These are phyloP conservation scores for Bacterosira constricta DNA, from an alignment of 108 stramenopile species.

Conservation along the genomic window DNA sequence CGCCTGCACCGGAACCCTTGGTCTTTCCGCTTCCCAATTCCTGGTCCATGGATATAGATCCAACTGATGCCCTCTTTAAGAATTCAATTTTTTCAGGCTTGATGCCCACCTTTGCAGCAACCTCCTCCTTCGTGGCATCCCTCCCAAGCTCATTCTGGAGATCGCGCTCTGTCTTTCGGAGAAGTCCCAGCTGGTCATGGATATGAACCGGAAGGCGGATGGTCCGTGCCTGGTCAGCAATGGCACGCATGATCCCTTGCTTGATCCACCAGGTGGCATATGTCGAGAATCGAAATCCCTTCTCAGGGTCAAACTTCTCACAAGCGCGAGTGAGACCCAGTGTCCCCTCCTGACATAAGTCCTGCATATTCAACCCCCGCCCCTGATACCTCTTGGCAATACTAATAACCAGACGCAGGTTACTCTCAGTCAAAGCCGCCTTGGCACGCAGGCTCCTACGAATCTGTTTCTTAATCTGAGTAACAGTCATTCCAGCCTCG, in stretches of 20 bases:
- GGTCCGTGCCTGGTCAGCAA: slow-evolving; percentile 90
- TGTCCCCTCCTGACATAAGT: slow-evolving; percentile 95
- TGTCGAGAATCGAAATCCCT: slow-evolving; percentile 95
- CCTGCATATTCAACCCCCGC: slow-evolving; percentile 84
- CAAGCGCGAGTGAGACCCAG: slow-evolving; percentile 91
- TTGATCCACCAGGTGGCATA: slow-evolving; percentile 99
- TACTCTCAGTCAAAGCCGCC: slow-evolving; percentile 83
- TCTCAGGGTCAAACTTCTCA: slow-evolving; percentile 95
- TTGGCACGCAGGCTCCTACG: slow-evolving; percentile 85
- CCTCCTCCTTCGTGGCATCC: slow-evolving; percentile 77
- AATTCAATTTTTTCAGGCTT: slow-evolving; percentile 81
- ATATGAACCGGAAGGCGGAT: slow-evolving; percentile 94
- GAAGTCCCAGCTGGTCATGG: slow-evolving; percentile 76
- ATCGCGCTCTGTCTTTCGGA: slow-evolving; percentile 75
- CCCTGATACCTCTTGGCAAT: slow-evolving; percentile 90
- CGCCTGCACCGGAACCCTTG: slow-evolving; percentile 80
- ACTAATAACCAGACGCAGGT: slow-evolving; percentile 88
- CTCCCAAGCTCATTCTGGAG: slow-evolving; percentile 74
- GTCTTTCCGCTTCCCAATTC: slow-evolving; percentile 66
- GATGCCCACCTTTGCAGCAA: slow-evolving; percentile 65
- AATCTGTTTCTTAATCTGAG: slow-evolving; percentile 89
- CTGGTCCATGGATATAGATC: slow-evolving; percentile 81
- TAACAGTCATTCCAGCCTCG: slow-evolving; percentile 70
- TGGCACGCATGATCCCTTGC: slow-evolving; percentile 93
- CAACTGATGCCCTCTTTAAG: slow-evolving; percentile 66